Conservation (phyloP, 2,329 filamentous ascomycete genomes). For the Byssochlamys sp. region DNA sequence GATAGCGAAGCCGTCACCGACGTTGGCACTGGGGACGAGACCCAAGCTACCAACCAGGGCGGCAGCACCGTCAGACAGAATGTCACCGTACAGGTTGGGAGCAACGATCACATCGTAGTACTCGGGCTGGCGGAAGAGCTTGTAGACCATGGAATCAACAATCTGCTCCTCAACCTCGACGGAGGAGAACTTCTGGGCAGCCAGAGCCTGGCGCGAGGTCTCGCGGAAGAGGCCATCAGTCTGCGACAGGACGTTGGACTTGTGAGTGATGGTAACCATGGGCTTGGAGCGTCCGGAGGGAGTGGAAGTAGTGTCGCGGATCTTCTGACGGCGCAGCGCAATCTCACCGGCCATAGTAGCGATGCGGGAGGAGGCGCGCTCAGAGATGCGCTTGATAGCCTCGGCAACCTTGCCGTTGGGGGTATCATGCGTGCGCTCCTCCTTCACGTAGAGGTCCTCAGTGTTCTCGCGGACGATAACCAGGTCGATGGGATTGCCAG, state of each 20-base stretch:
- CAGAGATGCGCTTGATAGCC: slow-evolving; percentile 92
- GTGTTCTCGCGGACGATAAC: slow-evolving; percentile 99
- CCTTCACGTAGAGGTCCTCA: slow-evolving; percentile 95
- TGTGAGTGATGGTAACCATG: slow-evolving; percentile 93
- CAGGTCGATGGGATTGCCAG: slow-evolving; percentile 65
- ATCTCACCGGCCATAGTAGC: slow-evolving; percentile 91
- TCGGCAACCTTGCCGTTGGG: slow-evolving; percentile 75
- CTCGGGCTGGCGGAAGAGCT: slow-evolving; percentile 90
- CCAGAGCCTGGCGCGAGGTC: slow-evolving; percentile 64
- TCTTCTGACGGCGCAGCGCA: slow-evolving; percentile 72
- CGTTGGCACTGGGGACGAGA: slow-evolving; percentile 88
- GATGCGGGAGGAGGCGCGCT: slow-evolving; percentile 75
- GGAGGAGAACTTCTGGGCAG: slow-evolving; percentile 52
- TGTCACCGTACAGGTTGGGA: slow-evolving; percentile 94
- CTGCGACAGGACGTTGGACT: slow-evolving; percentile 91
- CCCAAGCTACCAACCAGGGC: slow-evolving; percentile 86
- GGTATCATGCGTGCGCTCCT: slow-evolving; percentile 73
- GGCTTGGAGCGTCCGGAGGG: slow-evolving; percentile 51
- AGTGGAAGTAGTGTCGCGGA: slow-evolving; percentile 50
- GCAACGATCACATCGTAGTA: slow-evolving; percentile 97
- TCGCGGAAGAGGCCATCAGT: slow-evolving; percentile 92
- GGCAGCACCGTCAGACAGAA: slow-evolving; percentile 88
- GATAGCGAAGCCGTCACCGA: slow-evolving; percentile 87
- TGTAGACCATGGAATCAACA: slow-evolving; percentile 98
- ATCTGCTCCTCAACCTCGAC: slow-evolving; percentile 89